Evolutionary conservation across 2,329 filamentous ascomycete genomes (phyloP).

Genomic region (Aspergillus texensis): DNA sequence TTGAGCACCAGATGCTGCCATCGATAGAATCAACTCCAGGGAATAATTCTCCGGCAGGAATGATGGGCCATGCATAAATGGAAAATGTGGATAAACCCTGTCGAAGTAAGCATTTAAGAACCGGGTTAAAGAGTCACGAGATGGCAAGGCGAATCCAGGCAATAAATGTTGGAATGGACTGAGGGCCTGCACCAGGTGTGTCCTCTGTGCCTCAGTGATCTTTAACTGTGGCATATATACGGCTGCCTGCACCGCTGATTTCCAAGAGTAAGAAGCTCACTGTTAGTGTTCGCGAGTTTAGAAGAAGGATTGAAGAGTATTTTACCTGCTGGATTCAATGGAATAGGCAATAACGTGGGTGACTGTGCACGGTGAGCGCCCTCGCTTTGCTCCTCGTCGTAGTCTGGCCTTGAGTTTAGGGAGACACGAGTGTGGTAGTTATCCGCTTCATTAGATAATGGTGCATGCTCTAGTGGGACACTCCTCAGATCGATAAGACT

Average conservation of each 20-base stretch:
- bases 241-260: conserved; percentile 1
- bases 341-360: background rate
- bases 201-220: background rate
- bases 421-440: background rate
- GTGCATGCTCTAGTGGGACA: background rate
- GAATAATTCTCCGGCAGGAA: background rate
- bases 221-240: background rate
- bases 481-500: background rate
- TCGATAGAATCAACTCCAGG: background rate
- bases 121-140: background rate
- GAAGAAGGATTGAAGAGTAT: background rate
- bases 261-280: background rate
- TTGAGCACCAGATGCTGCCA: background rate
- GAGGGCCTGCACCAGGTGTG: background rate
- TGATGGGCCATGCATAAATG: background rate
- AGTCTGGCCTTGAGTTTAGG: background rate
- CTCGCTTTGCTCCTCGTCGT: conserved; percentile 3
- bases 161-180: background rate
- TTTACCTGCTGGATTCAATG: background rate
- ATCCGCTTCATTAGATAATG: background rate
- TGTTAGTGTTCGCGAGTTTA: background rate
- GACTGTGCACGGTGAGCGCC: background rate
- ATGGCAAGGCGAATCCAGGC: background rate
- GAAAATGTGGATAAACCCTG: background rate
- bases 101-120: background rate